Evolutionary conservation across 148 eudicot genomes (phyloP), one percentile per base, ranked within the genome.

Genomic region (Nepenthes mirabilis): DNA sequence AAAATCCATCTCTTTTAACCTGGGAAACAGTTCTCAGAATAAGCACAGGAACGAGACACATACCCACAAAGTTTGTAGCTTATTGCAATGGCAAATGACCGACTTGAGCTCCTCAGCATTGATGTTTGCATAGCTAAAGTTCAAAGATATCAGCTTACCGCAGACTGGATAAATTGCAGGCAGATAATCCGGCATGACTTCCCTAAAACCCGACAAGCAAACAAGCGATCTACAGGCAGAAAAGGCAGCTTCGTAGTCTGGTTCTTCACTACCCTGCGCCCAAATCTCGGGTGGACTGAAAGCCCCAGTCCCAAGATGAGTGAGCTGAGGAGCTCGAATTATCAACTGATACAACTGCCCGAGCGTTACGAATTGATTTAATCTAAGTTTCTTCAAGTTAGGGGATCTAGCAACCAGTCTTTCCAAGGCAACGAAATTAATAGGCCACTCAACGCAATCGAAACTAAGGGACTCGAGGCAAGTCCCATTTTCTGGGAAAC

Each of bases 231-330:
- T 83, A 77, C 88, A 88, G 43, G 91, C 85, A 60, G 70, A 70
- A 65, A 83, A 80, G 4, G 84, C 89, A 64, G 86, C 80, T 61
- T 50, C 60, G 60, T 79, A 83, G 64, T 88, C 87, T 47, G 82
- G 80, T 65, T 83, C 86, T 37, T 71, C 78, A 48, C 83, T 81
- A 49, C 66, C 68, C 3, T 70, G 81, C 34, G 55, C 66, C 37
- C 55, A 65, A 67, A 3, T 64, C 33, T 85, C 88, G 5, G 62
- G 48, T 33, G 81, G 69, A 34, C 77, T 66, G 72, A 88, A 88
- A 14, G 96, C 79, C 34, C 91, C 96, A 14, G 96, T 88, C 35
- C 96, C 96, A 7, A 88, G 73, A 77, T 88, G 84, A 12, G 88
- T 83, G 33, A 88, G 76, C 68, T 77, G 91, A 2, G 96, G 96